A percentile compares a stretch with the other conserved stretches of the same genome.
These are phyloP conservation scores for Cyclostephanos invisitatus DNA, from an alignment of 108 stramenopile species.

Conservation along the genomic window DNA sequence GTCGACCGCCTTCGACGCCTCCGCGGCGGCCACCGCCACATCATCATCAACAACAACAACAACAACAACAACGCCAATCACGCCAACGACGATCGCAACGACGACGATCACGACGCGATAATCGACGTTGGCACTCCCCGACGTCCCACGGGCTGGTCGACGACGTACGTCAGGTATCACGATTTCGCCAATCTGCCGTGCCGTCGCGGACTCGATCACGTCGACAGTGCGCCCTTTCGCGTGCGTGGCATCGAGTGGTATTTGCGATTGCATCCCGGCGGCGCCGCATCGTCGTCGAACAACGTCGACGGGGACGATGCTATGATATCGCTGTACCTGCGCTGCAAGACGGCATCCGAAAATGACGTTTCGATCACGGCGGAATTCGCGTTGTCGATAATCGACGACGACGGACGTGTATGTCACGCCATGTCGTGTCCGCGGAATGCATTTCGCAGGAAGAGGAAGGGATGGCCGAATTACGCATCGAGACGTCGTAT, in stretches of 20 bases:
- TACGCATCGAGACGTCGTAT: constrained; percentile 24
- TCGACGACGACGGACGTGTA: constrained; percentile 7
- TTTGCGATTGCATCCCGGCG: constrained; percentile 24
- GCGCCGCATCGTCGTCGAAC: constrained; percentile 1
- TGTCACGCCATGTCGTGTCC: constrained; percentile 19
- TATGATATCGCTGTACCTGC: constrained; percentile 26
- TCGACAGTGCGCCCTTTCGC: constrained; percentile 17
- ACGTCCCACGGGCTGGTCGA: constrained; percentile 21
- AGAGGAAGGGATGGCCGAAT: constrained; percentile 19
- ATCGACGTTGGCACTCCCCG: constrained; percentile 29
- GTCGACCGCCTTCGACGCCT: too few relatives aligned
- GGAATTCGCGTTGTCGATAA: constrained; percentile 23
- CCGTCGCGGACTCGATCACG: constrained; percentile 17
- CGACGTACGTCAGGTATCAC: constrained; percentile 25
- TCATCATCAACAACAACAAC: too few relatives aligned
- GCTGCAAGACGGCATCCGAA: constrained; percentile 27
- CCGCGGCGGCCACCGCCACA: too few relatives aligned
- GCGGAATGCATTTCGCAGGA: constrained; percentile 19
- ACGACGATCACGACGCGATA: too few relatives aligned
- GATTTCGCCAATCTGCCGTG: constrained; percentile 16
- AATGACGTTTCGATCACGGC: constrained; percentile 10
- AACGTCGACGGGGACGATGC: constrained; percentile 5
- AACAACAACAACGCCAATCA: neutral
- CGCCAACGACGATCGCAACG: neutral
- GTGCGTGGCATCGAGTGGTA: constrained; percentile 35